Evolutionary conservation across 192 early-diverging fungal genomes (phyloP).

Genomic region (Entomortierella beljakovae): DNA sequence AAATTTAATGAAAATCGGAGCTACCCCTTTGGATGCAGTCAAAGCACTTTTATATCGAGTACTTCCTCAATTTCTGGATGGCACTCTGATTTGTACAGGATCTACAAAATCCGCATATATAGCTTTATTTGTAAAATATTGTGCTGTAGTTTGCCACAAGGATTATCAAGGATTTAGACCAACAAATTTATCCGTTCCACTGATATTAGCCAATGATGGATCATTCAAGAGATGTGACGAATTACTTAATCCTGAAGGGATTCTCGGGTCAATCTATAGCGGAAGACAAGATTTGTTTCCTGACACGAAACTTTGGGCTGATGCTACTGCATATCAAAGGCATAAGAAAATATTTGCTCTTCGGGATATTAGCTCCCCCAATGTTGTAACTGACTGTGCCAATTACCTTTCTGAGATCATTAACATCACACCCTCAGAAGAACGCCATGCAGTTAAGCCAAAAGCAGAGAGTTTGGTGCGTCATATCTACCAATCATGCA

Average conservation of each 20-base stretch:
- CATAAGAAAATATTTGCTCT: constrained; percentile 4
- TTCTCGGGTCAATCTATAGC: too few species aligned
- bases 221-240: too few species aligned
- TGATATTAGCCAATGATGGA: background rate
- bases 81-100: background rate
- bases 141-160: background rate
- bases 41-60: background rate
- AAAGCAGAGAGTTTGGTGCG: background rate
- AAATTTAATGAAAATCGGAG: too few species aligned
- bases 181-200: background rate
- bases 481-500: constrained; percentile 9
- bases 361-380: background rate
- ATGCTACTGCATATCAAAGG: background rate
- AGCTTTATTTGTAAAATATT: too few species aligned
- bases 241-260: too few species aligned
- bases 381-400: constrained; percentile 4
- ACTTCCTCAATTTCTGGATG: constrained; percentile 5
- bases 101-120: background rate
- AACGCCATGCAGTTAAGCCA: background rate
- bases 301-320: background rate
- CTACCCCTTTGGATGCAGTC: background rate
- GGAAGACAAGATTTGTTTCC: too few species aligned
- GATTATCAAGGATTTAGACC: background rate
- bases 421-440: background rate
- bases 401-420: background rate